phyloP scores from a whole-genome alignment of 1,284 basidiomycete genomes.

The Sanghuangporus weigelae region DNA sequence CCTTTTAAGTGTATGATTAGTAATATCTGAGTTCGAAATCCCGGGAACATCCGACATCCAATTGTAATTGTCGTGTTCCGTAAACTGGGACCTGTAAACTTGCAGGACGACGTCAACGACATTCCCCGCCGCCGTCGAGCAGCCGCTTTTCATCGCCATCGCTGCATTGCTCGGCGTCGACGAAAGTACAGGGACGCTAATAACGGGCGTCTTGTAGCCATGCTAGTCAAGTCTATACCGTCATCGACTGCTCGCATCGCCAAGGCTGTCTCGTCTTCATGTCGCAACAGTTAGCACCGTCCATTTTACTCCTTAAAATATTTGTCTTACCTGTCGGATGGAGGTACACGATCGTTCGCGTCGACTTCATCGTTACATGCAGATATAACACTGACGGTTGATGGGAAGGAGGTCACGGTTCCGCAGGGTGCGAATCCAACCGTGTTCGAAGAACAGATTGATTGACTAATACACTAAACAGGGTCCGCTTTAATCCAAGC shows the following conservation, averaged over 20 bases:
- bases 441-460: slow-evolving; percentile 2
- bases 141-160: neutral
- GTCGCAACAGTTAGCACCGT: slow-evolving; percentile 37
- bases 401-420: slow-evolving; percentile 92
- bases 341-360: slow-evolving; percentile 56
- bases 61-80: slow-evolving; percentile 2
- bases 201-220: neutral
- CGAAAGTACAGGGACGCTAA: neutral
- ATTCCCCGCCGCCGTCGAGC: slow-evolving; percentile 1
- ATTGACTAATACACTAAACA: slow-evolving; percentile 28
- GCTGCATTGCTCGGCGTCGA: neutral
- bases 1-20: neutral
- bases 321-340: slow-evolving; percentile 3
- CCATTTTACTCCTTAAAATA: neutral
- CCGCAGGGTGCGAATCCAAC: slow-evolving; percentile 63
- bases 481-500: slow-evolving; percentile 96
- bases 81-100: neutral
- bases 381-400: slow-evolving; percentile 86
- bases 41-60: neutral
- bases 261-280: slow-evolving; percentile 42
- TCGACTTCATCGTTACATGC: slow-evolving; percentile 63
- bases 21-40: slow-evolving; percentile 1
- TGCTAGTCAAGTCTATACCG: slow-evolving; percentile 35
- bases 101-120: slow-evolving; percentile 9
- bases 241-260: slow-evolving; percentile 61